Conservation (phyloP, 1,284 basidiomycete genomes). For the Sutorius eximius region DNA sequence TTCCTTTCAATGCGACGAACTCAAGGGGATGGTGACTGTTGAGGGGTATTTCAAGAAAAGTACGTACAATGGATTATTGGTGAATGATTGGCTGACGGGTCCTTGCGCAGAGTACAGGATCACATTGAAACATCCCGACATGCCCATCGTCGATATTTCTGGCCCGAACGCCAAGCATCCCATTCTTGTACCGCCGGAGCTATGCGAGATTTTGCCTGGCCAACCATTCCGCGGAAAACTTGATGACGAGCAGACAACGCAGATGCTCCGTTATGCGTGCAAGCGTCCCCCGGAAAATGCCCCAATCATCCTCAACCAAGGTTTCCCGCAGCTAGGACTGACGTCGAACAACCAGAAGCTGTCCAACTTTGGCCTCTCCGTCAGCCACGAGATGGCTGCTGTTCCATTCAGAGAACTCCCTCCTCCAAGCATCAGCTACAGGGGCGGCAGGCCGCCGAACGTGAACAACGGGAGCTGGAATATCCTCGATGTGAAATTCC, state of each 20-base stretch:
- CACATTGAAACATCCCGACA: constrained; percentile 48
- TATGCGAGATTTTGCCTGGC: constrained; percentile 62
- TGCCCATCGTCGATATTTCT: constrained; percentile 62
- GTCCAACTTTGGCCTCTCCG: constrained; percentile 52
- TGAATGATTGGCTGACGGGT: background rate
- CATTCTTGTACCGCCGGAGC: constrained; percentile 61
- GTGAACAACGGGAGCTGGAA: constrained; percentile 70
- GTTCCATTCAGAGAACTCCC: constrained; percentile 63
- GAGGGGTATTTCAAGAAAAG: constrained; percentile 62
- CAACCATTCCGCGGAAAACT: constrained; percentile 56
- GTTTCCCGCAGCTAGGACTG: constrained; percentile 57
- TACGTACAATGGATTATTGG: constrained; percentile 32
- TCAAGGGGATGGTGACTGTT: constrained; percentile 50
- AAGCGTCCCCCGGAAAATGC: constrained; percentile 61
- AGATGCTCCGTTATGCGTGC: constrained; percentile 67
- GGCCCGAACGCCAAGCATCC: constrained; percentile 41
- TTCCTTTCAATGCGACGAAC: constrained; percentile 54
- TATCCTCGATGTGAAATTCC: constrained; percentile 65
- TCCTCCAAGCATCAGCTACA: constrained; percentile 57
- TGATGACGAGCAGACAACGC: constrained; percentile 50
- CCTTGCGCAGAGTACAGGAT: constrained; percentile 53
- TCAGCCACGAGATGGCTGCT: constrained; percentile 57
- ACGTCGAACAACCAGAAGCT: constrained; percentile 36
- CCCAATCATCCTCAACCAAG: constrained; percentile 52
- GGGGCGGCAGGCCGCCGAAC: constrained; percentile 40